A percentile compares a stretch with the other conserved stretches of the same genome.
Conservation (phyloP, 768 basidiomycete species). For the Collybia sordida region DNA sequence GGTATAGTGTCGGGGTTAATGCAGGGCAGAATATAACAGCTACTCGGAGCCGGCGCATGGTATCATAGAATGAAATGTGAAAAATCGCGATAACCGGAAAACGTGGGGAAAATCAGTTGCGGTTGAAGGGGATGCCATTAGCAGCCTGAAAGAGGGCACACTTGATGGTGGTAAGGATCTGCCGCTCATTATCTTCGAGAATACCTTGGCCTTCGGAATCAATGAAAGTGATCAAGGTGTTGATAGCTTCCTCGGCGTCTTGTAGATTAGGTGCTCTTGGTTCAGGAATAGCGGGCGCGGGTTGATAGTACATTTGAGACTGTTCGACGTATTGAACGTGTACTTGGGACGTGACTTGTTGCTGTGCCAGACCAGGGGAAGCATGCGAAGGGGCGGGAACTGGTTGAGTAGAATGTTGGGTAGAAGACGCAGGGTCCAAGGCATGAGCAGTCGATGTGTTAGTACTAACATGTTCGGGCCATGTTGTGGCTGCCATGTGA, state of each 20-base stretch:
- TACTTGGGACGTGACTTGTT: slow-evolving; percentile 1
- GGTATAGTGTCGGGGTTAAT: background rate
- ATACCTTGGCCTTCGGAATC: slow-evolving; percentile 33
- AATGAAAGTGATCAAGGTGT: slow-evolving; percentile 53
- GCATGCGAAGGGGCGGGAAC: background rate
- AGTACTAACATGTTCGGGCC: slow-evolving; percentile 17
- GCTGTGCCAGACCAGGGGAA: slow-evolving; percentile 3
- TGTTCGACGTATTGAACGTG: slow-evolving; percentile 21
- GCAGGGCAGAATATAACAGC: background rate
- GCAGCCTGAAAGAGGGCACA: slow-evolving; percentile 50
- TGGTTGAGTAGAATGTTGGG: slow-evolving; percentile 2
- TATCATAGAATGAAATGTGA: background rate
- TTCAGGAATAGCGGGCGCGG: slow-evolving; percentile 28
- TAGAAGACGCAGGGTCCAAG: slow-evolving; percentile 8
- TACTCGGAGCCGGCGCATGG: background rate
- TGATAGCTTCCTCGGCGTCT: slow-evolving; percentile 55
- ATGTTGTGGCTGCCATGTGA: slow-evolving; percentile 10
- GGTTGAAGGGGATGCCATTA: slow-evolving; percentile 22
- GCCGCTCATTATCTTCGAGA: slow-evolving; percentile 32
- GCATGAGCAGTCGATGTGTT: slow-evolving; percentile 6
- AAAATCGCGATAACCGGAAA: background rate
- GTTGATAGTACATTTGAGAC: slow-evolving; percentile 28
- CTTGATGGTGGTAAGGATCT: slow-evolving; percentile 47
- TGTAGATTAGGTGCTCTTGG: slow-evolving; percentile 35
- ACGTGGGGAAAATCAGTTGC: slow-evolving; percentile 1